Base-by-base conservation (phyloP, 352 stramenopile genomes). In the Chrysophaeum taylorii region DNA sequence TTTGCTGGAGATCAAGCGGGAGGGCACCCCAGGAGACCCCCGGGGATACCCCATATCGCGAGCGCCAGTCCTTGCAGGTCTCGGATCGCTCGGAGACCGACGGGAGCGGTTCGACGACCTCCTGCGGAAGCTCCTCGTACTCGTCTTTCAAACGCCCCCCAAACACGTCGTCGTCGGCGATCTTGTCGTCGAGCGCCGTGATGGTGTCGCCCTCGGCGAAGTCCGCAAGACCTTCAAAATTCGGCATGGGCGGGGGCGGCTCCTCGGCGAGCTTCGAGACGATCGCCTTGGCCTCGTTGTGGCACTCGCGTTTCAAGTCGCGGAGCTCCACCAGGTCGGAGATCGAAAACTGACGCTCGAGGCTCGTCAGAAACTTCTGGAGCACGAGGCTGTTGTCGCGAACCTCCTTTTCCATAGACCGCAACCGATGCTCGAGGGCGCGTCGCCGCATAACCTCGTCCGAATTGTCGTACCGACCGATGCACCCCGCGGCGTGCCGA, bases 1-100 rank as follows among this genome's bases (percentile, higher is more conserved):
- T 48, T 2, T 1, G 1, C 57, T 66, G 57, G 33, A 66, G 57
- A 5, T 66, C 57, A 2, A 45, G 18, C 33, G 57, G 57, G 12
- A 66, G 57, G 12, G 35, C 27, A 16, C 57, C 57, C 57, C 57
- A 66, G 14, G 57, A 66, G 23, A 45, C 57, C 33, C 57, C 57
- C 1, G 35, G 35, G 12, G 16, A 27, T 15, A 66, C 57, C 16
- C 14, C 57, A 36, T 66, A 31, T 2, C 45, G 5, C 2, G 35
- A 16, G 18, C 57, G 31, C 57, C 31, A 48, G 12, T 45, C 5
- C 36, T 7, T 25, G 36, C 57, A 66, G 21, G 16, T 7, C 33
- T 15, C 35, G 5, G 14, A 2, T 18, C 57, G 57, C 36, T 66
- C 57, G 18, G 25, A 31, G 12, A n/a, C 27, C 33, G 31, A 7